A percentile compares a stretch with the other conserved stretches of the same genome.
These are phyloP conservation scores for Lasiosphaeris hirsuta DNA, from an alignment of 495 filamentous ascomycete genomes.

Conservation along the genomic window DNA sequence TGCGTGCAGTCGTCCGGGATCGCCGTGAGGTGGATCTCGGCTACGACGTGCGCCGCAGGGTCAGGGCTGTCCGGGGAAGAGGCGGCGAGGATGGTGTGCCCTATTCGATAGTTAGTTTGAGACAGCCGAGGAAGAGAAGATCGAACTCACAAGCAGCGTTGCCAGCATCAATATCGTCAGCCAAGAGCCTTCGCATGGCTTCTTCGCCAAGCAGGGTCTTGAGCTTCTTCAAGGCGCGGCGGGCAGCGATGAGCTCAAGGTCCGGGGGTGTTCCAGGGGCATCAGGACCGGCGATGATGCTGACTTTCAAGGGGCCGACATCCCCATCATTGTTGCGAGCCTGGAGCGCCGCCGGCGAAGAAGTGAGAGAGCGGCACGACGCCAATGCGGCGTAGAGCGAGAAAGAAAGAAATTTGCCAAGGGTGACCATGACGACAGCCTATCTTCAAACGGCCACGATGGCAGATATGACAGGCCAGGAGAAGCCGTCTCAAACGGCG, in stretches of 20 bases:
- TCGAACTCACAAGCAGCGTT: conserved; percentile 7
- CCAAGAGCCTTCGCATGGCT: conserved; percentile 11
- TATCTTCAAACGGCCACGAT: no score
- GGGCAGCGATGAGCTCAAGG: conserved; percentile 14
- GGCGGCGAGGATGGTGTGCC: conserved; percentile 11
- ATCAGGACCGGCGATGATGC: neutral
- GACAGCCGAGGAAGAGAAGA: no score
- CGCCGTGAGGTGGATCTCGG: conserved; percentile 5
- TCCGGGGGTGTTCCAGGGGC: neutral
- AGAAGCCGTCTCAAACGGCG: no score
- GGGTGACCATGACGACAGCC: no score
- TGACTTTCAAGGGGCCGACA: neutral
- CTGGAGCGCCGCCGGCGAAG: neutral
- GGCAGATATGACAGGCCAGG: no score
- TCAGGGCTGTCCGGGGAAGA: conserved; percentile 4
- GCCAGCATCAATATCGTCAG: conserved; percentile 18
- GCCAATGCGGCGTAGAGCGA: no score
- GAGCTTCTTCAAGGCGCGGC: conserved; percentile 17
- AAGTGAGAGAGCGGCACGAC: no score
- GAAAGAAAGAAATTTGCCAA: no score
- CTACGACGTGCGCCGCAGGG: conserved; percentile 2
- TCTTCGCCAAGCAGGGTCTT: conserved; percentile 19
- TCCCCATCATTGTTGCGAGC: neutral
- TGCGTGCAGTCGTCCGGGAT: neutral
- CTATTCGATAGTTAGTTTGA: no score